These are phyloP conservation scores for Leucocoprinus gongylophorus DNA, from an alignment of 1,284 basidiomycete species.

Conservation along the genomic window DNA sequence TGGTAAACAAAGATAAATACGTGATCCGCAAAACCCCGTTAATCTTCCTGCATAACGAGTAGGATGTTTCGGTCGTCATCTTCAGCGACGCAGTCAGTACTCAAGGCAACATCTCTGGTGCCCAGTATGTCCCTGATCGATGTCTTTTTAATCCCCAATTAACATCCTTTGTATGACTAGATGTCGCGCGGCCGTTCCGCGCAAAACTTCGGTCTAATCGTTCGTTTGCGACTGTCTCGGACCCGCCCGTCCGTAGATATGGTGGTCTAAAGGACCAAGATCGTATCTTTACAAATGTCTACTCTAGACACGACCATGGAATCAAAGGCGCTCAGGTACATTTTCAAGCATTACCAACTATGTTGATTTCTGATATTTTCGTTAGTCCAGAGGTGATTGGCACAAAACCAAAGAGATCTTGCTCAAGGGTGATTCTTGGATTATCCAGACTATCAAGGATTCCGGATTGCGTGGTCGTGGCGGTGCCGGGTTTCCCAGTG, in stretches of 20 bases:
- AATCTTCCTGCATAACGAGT: conserved; percentile 24
- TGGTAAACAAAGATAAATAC: conserved; percentile 8
- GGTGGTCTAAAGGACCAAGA: conserved; percentile 93
- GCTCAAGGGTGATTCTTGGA: conserved; percentile 94
- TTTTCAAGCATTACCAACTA: conserved; percentile 3
- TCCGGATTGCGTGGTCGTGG: conserved; percentile 95
- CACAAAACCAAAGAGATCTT: conserved; percentile 96
- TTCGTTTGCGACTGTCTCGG: conserved; percentile 71
- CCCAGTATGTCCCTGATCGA: conserved; percentile 19
- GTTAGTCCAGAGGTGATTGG: conserved; percentile 91
- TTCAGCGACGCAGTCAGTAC: conserved; percentile 28
- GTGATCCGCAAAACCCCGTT: conserved; percentile 25
- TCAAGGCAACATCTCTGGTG: conserved; percentile 23
- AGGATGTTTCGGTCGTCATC: conserved; percentile 29
- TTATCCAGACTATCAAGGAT: conserved; percentile 94
- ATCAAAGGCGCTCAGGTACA: conserved; percentile 81
- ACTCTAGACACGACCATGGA: conserved; percentile 79
- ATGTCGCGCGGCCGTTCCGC: conserved; percentile 35
- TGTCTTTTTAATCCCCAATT: neutral
- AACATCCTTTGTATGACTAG: conserved; percentile 18
- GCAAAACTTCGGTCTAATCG: conserved; percentile 29
- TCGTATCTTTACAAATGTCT: conserved; percentile 87
- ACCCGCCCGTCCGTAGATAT: conserved; percentile 78
- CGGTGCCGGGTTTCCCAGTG: conserved; percentile 96
- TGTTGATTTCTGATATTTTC: neutral